Conservation (phyloP, 495 filamentous ascomycete genomes). For the Penicillium waksmanii region DNA sequence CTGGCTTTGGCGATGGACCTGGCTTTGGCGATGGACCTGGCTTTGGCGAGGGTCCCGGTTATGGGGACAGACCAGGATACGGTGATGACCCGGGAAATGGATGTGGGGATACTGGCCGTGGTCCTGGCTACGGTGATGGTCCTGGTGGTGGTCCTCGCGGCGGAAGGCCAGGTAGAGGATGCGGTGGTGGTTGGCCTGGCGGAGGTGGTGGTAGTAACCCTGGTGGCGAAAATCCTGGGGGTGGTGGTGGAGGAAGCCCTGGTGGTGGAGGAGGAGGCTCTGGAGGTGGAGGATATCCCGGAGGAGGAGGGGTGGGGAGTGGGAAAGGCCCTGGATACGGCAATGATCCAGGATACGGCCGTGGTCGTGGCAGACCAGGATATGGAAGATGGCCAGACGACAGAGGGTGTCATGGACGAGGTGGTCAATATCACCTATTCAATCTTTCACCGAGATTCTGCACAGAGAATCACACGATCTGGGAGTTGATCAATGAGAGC, state of each 20-base stretch:
- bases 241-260: conserved; percentile 9
- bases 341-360: background rate
- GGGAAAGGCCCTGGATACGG: conserved; percentile 11
- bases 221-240: conserved; percentile 2
- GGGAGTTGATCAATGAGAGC: conserved; percentile 71
- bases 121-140: conserved; percentile 1
- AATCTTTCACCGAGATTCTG: conserved; percentile 33
- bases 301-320: conserved; percentile 14
- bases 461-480: conserved; percentile 67
- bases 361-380: background rate
- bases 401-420: conserved; percentile 2
- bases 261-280: conserved; percentile 14
- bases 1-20: background rate
- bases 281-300: conserved; percentile 11
- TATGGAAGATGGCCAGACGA: conserved; percentile 4
- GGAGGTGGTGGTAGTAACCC: background rate
- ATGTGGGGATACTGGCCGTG: background rate
- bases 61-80: background rate
- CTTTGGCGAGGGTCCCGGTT: background rate
- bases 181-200: background rate
- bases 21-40: background rate
- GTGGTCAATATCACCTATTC: background rate
- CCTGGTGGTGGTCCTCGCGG: background rate
- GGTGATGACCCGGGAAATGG: background rate
- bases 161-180: background rate